A percentile compares a stretch with the other conserved stretches of the same genome.
phyloP scores from a whole-genome alignment of 169 alveolate genomes.

The Sarcocystis neurona region DNA sequence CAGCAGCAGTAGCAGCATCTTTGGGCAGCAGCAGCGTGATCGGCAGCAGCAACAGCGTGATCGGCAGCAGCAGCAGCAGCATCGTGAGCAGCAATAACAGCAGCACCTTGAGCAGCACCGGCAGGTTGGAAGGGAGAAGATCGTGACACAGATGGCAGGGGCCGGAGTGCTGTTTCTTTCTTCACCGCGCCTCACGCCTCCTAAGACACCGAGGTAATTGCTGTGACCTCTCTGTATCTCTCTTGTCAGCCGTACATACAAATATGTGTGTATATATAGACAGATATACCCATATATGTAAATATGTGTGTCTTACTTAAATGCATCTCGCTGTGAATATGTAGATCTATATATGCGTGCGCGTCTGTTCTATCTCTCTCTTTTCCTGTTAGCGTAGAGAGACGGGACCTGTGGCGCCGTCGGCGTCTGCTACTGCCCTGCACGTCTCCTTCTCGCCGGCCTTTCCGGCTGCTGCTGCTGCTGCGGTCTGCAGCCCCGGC shows the following conservation, averaged over 20 bases:
- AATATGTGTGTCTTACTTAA: too few species aligned
- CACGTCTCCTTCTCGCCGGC: too few species aligned
- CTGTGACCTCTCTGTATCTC: neutral
- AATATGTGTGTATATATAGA: too few species aligned
- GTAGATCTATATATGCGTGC: too few species aligned
- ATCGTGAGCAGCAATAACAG: too few species aligned
- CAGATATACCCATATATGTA: too few species aligned
- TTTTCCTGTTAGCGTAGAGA: neutral
- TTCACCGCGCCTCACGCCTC: constrained; percentile 67
- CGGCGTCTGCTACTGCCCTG: too few species aligned
- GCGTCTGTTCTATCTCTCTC: neutral
- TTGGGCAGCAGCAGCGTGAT: neutral
- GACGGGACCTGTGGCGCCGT: too few species aligned
- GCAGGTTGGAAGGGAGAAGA: neutral
- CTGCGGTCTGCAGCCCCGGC: too few species aligned
- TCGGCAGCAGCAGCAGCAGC: neutral
- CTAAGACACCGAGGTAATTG: constrained; percentile 76
- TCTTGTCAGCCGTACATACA: neutral
- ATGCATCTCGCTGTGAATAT: too few species aligned
- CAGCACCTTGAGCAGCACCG: neutral
- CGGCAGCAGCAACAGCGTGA: neutral
- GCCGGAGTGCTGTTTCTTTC: constrained; percentile 4
- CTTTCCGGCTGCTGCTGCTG: too few species aligned
- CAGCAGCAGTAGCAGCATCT: neutral
- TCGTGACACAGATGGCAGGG: neutral